Evolutionary conservation across 2,329 filamentous ascomycete genomes (phyloP), one percentile per base, ranked within the genome.

Genomic region (Colletotrichum nymphaeae): DNA sequence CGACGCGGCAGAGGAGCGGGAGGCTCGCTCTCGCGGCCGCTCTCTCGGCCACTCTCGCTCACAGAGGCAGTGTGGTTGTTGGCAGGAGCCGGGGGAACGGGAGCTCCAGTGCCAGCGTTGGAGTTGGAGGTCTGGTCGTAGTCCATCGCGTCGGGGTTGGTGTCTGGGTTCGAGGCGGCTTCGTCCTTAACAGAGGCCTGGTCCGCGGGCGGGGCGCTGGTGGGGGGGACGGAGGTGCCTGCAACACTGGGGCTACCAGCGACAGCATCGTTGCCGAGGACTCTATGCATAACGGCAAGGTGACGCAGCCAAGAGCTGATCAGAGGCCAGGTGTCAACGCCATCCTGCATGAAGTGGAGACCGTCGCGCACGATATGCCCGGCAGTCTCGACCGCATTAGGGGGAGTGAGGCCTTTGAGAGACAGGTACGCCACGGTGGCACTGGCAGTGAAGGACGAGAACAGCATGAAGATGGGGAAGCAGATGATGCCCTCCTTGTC

Each of bases 401-500:
- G 81, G 1, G 89, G 89, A 0, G 89, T 89, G 8, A 91, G 79
- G 11, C 89, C 88, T 81, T 91, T 91, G 58, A 91, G 85, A n/a
- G 89, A 90, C 35, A 91, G 84, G 80, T 90, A 91, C 14, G 89
- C 89, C 1, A 91, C 87, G 1, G 89, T 91, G 2, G 89, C 89
- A 74, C 89, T 89, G 2, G 89, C 88, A 0, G 89, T 91, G 74
- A 91, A 91, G 63, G 89, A 87, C 0, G 89, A 88, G 79, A 91
- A 91, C 14, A 91, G 83, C 89, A 91, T 91, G 74, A 90, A 90
- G 67, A 91, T 89, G 49, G 89, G 89, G 80, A 91, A 90, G 80
- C 87, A 90, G n/a, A 88, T 83, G n/a, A 87, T 84, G 28, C 85
- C 83, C 67, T 91, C 88, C 81, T 91, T 91, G 65, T 91, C 89